A percentile compares a stretch with the other conserved stretches of the same genome.
phyloP scores from a whole-genome alignment of 495 filamentous ascomycete species.

The Xylaria cubensis region DNA sequence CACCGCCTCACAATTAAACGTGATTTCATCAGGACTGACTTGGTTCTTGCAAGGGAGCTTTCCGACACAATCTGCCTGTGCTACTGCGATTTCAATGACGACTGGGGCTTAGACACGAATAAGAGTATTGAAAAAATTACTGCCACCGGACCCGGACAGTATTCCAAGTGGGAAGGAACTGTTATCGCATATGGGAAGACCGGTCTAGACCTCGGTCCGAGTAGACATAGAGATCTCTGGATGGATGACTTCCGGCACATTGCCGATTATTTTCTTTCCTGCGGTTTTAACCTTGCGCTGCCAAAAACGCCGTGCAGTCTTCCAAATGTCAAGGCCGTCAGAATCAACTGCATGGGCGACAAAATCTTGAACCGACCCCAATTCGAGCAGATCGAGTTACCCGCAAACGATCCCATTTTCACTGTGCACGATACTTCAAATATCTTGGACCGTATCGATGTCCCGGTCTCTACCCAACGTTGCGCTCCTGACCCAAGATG shows the following conservation, averaged over 20 bases:
- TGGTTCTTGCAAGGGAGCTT: background rate
- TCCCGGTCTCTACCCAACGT: background rate
- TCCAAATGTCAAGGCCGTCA: constrained; percentile 35
- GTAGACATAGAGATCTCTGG: constrained; percentile 34
- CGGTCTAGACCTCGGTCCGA: constrained; percentile 2
- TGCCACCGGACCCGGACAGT: background rate
- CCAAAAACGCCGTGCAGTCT: background rate
- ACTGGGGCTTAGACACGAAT: background rate
- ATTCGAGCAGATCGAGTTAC: constrained; percentile 40
- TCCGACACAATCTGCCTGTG: background rate
- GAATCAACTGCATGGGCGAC: constrained; percentile 45
- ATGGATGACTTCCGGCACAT: constrained; percentile 44
- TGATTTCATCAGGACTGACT: background rate
- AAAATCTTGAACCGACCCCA: constrained; percentile 29
- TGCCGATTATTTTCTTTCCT: constrained; percentile 39
- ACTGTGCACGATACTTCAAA: constrained; percentile 23
- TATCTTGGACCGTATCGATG: constrained; percentile 28
- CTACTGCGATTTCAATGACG: background rate
- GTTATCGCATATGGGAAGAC: background rate
- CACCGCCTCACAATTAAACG: too few species aligned
- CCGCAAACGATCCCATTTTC: constrained; percentile 28
- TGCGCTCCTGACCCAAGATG: background rate
- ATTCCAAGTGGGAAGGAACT: background rate
- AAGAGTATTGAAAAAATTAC: background rate
- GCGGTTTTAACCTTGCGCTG: background rate